phyloP scores from a whole-genome alignment of 1,284 basidiomycete species.

The Microbotryum violaceum region DNA sequence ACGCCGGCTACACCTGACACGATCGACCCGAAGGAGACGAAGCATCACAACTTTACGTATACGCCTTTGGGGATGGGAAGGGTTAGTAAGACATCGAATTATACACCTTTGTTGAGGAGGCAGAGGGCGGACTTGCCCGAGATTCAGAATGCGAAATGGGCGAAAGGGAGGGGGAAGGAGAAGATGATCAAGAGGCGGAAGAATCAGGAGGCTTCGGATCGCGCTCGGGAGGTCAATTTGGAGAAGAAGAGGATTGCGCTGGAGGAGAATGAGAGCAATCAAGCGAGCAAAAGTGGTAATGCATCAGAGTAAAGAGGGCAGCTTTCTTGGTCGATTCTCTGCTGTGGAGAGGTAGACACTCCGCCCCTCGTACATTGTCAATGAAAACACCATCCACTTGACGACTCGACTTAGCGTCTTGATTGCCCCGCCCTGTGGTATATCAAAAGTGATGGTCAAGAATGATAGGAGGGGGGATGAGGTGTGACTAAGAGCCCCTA shows the following conservation, averaged over 20 bases:
- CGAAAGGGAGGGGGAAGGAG: conserved; percentile 45
- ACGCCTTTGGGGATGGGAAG: conserved; percentile 69
- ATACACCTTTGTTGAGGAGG: conserved; percentile 58
- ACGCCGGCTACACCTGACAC: neutral
- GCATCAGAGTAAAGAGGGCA: too few relatives aligned
- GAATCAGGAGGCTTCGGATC: conserved; percentile 15
- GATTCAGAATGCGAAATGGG: conserved; percentile 68
- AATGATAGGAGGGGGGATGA: too few relatives aligned
- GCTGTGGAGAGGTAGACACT: too few relatives aligned
- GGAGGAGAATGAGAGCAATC: conserved; percentile 1
- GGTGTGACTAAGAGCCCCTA: too few relatives aligned
- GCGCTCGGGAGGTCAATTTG: conserved; percentile 20
- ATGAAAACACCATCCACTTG: too few relatives aligned
- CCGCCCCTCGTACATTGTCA: too few relatives aligned
- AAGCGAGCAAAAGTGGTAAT: too few relatives aligned
- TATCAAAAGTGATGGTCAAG: too few relatives aligned
- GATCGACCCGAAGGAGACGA: neutral
- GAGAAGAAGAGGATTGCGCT: conserved; percentile 23
- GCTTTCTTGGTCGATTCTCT: too few relatives aligned
- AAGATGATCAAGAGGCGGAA: conserved; percentile 22
- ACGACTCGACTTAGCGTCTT: too few relatives aligned
- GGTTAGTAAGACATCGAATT: conserved; percentile 54
- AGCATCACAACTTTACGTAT: conserved; percentile 37
- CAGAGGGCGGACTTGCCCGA: conserved; percentile 63
- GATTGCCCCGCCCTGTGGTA: too few relatives aligned